Evolutionary conservation across 2,329 filamentous ascomycete species (phyloP).

Genomic region (Allantophomopsis lycopodina): DNA sequence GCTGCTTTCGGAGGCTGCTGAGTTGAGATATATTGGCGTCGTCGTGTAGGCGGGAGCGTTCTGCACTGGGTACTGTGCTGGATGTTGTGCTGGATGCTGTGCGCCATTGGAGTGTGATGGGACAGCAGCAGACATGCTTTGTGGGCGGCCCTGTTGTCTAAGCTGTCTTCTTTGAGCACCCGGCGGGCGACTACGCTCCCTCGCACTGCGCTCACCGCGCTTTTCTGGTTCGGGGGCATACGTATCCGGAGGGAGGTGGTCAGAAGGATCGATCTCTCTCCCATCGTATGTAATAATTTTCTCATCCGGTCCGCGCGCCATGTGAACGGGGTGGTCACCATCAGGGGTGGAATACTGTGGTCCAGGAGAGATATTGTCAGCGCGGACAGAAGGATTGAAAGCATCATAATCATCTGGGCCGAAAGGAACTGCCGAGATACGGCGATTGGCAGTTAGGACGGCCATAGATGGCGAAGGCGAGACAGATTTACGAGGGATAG

Average conservation of each 20-base stretch:
- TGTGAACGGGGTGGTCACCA: not conserved
- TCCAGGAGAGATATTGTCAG: conserved; percentile 12
- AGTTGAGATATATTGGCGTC: conserved; percentile 8
- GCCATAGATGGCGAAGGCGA: conserved; percentile 49
- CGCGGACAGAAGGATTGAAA: conserved; percentile 42
- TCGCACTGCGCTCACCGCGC: conserved; percentile 23
- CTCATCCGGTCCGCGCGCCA: conserved; percentile 33
- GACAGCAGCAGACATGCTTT: conserved; percentile 23
- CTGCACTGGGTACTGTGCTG: too few relatives aligned
- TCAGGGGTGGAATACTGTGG: conserved; percentile 13
- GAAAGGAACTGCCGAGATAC: conserved; percentile 52
- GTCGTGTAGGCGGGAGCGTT: too few relatives aligned
- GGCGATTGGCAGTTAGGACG: conserved; percentile 25
- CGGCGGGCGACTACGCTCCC: conserved; percentile 28
- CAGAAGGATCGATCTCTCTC: conserved; percentile 65
- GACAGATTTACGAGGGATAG: conserved; percentile 56
- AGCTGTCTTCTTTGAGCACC: conserved; percentile 41
- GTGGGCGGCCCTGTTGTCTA: conserved; percentile 34
- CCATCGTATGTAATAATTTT: conserved; percentile 69
- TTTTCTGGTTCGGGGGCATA: conserved; percentile 64
- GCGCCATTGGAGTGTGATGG: conserved; percentile 5
- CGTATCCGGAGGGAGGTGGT: conserved; percentile 61
- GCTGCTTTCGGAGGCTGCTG: conserved; percentile 19
- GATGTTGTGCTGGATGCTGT: too few relatives aligned
- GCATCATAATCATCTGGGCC: conserved; percentile 64